Percentiles rank a stretch among this genome's conserved stretches.
Conservation (phyloP, 495 filamentous ascomycete genomes). For the Mycothermus thermophilus region DNA sequence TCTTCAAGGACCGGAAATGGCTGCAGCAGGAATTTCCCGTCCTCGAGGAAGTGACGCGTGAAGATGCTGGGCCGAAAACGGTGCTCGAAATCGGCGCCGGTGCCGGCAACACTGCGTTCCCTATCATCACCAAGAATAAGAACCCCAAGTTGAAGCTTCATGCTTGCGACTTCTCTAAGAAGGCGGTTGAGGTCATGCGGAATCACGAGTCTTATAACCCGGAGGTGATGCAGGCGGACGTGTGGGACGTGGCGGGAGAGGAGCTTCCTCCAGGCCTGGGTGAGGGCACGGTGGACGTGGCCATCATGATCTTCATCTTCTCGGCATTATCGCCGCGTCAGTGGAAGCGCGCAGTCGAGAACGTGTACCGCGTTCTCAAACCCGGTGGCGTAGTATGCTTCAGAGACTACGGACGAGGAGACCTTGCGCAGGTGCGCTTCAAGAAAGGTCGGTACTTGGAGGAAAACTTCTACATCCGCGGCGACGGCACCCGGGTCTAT, state of each 20-base stretch:
- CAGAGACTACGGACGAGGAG: constrained; percentile 88
- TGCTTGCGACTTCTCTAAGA: constrained; percentile 87
- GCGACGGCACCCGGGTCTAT: constrained; percentile 92
- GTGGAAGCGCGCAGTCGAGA: constrained; percentile 70
- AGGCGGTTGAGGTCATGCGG: constrained; percentile 80
- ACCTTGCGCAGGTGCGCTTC: constrained; percentile 92
- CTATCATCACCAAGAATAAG: constrained; percentile 64
- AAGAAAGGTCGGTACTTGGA: constrained; percentile 83
- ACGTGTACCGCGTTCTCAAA: constrained; percentile 70
- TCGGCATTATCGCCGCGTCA: constrained; percentile 75
- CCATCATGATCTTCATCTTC: constrained; percentile 93
- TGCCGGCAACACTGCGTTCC: constrained; percentile 92
- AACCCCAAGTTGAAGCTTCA: constrained; percentile 68
- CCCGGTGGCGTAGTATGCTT: constrained; percentile 83
- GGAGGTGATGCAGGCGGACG: constrained; percentile 62
- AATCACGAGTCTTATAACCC: constrained; percentile 47
- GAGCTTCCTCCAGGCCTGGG: constrained; percentile 61
- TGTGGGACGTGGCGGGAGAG: constrained; percentile 74
- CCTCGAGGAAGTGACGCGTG: constrained; percentile 51
- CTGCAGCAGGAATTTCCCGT: constrained; percentile 87
- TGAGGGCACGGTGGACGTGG: constrained; percentile 69
- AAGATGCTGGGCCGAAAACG: constrained; percentile 44
- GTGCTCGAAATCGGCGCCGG: constrained; percentile 89
- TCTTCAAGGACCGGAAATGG: constrained; percentile 99
- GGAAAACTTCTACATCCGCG: constrained; percentile 93